Conservation (phyloP, 2,329 filamentous ascomycete genomes). For the Myriosclerotinia scirpicola region DNA sequence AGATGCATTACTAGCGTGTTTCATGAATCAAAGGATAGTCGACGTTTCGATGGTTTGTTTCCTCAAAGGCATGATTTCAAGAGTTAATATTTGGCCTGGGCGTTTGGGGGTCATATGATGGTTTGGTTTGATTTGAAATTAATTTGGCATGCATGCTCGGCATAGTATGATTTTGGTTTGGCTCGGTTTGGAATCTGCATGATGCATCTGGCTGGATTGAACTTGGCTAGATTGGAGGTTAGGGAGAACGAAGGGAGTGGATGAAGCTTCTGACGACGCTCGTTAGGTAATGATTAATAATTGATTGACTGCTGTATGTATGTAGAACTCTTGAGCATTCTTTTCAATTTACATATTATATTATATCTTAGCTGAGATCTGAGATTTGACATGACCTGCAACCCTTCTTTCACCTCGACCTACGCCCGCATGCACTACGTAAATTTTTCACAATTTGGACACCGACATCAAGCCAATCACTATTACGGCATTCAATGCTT, state of each 20-base stretch:
- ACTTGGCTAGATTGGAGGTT: constrained; percentile 18
- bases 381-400: too few relatives aligned
- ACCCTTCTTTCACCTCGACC: too few relatives aligned
- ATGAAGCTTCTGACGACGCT: neutral
- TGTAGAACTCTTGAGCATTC: neutral
- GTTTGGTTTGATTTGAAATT: constrained; percentile 11
- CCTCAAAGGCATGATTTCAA: neutral
- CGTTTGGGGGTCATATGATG: constrained; percentile 1
- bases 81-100: neutral
- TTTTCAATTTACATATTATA: neutral
- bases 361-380: too few relatives aligned
- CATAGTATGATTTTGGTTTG: constrained; percentile 5
- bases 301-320: neutral
- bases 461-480: too few relatives aligned
- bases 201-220: constrained; percentile 12
- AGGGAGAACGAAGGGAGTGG: neutral
- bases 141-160: constrained; percentile 12
- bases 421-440: too few relatives aligned
- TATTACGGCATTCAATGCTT: too few relatives aligned
- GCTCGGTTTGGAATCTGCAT: neutral
- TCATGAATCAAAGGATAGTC: constrained; percentile 3
- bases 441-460: too few relatives aligned
- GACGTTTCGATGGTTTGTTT: neutral
- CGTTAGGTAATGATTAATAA: constrained; percentile 22
- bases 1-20: constrained; percentile 7